Evolutionary conservation across 2,329 filamentous ascomycete genomes (phyloP), one percentile per base, ranked within the genome.

Genomic region (Allantophomopsis lycopodina): DNA sequence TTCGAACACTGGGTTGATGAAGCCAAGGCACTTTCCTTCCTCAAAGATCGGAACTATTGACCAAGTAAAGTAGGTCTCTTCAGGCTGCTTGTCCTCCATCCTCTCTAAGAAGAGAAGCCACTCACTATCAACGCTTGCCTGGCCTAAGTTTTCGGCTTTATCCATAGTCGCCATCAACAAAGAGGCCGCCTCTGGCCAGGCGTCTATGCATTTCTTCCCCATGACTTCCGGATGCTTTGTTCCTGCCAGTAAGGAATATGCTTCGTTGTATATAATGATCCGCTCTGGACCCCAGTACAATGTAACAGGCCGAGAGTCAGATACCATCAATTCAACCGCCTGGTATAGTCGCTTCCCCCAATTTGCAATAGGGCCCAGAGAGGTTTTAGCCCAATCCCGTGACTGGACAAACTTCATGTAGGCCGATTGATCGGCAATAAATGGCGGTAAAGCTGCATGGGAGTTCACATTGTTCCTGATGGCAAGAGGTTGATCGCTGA

Each of bases 181-280:
- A 23, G 50, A 44, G 36, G 55, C 56, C 10, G 55, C 55, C 45
- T 80, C 76, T 3, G 32, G 60, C 77, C 77, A 83, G 4, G 72
- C 69, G 32, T 75, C 64, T 18, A 63, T 62, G 43, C 80, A 58
- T 20, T 65, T 66, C 49, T 71, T 69, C 2, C 79, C 79, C 57
- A 83, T 70, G 11, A 82, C 56, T 2, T 50, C 49, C 1, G 79
- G 79, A 50, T 83, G 79, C 42, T 76, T 77, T 40, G 75, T 66
- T 11, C 76, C 77, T 37, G 75, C 75, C 14, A 81, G 64, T 41
- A 69, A 60, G 42, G 73, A 66, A 48, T 83, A 84, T 1, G 79
- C 76, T 49, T 83, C 79, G 48, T 86, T 86, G 58, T 86, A 86
- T 8, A 86, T 71, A 7, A 71, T 69, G 13, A 77, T 68, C 33